A percentile compares a stretch with the other conserved stretches of the same genome.
Evolutionary conservation across 2,329 filamentous ascomycete genomes (phyloP).

Genomic region (Graphilbum sp.): DNA sequence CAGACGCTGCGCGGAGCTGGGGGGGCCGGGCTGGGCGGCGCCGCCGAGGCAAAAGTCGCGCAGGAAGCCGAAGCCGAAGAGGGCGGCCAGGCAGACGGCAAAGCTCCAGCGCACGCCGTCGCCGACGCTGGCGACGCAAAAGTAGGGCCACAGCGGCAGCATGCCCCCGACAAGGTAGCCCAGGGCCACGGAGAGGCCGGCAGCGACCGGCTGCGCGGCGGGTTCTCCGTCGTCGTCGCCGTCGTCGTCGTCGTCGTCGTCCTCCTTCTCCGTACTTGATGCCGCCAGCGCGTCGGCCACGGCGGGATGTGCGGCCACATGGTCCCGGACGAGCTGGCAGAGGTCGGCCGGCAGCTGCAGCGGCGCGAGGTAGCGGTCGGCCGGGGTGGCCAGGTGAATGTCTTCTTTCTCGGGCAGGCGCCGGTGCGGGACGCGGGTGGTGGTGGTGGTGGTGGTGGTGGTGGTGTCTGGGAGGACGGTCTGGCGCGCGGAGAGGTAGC

Average conservation of each 20-base stretch:
- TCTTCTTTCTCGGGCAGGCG: no score
- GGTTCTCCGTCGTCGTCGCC: not conserved
- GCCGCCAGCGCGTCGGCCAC: not conserved
- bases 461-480: no score
- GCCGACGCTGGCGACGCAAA: constrained; percentile 13
- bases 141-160: constrained; percentile 16
- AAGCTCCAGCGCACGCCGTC: constrained; percentile 18
- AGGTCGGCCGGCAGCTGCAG: constrained; percentile 10
- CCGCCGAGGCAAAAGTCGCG: constrained; percentile 11
- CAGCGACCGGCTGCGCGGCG: constrained; percentile 9
- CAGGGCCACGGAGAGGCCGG: constrained; percentile 13
- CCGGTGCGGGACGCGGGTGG: no score
- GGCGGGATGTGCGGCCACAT: constrained; percentile 4
- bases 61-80: constrained; percentile 16
- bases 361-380: constrained; percentile 9
- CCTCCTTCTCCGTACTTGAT: not conserved
- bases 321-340: constrained; percentile 7
- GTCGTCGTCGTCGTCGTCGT: not conserved
- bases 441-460: no score
- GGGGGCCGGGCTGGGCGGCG: not conserved
- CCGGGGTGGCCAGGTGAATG: not conserved
- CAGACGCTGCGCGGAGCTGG: not conserved
- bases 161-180: constrained; percentile 16
- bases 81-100: constrained; percentile 14
- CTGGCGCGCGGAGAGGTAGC: constrained; percentile 42